These are phyloP conservation scores for Coffea humblotiana DNA, from an alignment of 305 asterid genomes.

Conservation along the genomic window DNA sequence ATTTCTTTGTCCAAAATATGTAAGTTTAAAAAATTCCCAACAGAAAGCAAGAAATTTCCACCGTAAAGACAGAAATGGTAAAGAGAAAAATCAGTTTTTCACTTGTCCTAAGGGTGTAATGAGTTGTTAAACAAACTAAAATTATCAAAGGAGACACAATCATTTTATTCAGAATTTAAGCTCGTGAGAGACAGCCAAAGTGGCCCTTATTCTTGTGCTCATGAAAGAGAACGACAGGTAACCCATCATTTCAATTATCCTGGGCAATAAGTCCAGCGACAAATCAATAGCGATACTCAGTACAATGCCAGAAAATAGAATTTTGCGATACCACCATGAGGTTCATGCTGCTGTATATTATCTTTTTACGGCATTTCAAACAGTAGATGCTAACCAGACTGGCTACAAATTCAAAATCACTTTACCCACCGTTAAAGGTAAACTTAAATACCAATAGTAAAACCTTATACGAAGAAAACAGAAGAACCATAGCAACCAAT, in stretches of 20 bases:
- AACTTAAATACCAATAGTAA: too few relatives aligned
- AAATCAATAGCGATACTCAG: background rate
- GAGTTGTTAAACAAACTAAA: slow-evolving; percentile 1
- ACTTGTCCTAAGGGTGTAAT: background rate
- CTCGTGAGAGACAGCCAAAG: slow-evolving; percentile 12
- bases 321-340: background rate
- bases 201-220: slow-evolving; percentile 17
- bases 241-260: slow-evolving; percentile 21
- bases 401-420: background rate
- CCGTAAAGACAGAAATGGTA: slow-evolving; percentile 3
- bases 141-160: slow-evolving; percentile 22
- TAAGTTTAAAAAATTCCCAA: too few relatives aligned
- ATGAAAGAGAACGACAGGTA: slow-evolving; percentile 9
- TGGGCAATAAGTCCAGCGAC: background rate
- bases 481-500: background rate
- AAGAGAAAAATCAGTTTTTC: background rate
- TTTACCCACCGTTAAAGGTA: too few relatives aligned
- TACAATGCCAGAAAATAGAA: background rate
- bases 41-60: slow-evolving; percentile 1
- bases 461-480: background rate
- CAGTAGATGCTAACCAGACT: background rate
- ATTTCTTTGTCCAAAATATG: too few relatives aligned
- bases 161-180: slow-evolving; percentile 27
- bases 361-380: background rate
- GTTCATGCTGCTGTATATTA: background rate